Percentiles rank a stretch among this genome's conserved stretches.
phyloP scores from a whole-genome alignment of 164 flowering plant species.

The Magnolia changhungtana region DNA sequence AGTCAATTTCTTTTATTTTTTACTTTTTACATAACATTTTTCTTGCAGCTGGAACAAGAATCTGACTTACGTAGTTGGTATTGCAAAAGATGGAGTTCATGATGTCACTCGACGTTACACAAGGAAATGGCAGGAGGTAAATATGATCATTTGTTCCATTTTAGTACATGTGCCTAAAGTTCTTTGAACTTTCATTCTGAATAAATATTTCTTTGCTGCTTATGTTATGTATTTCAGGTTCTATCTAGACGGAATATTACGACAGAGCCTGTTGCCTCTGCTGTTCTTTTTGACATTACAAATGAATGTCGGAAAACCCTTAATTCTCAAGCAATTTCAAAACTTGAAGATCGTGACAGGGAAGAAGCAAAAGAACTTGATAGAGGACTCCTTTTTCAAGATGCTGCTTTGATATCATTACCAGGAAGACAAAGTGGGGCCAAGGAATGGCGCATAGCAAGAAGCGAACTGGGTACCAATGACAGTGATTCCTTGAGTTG shows the following conservation, averaged over 20 bases:
- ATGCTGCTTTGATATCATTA: conserved; percentile 51
- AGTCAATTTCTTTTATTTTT: conserved; percentile 3
- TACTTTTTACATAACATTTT: conserved; percentile 10
- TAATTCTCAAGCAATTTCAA: conserved; percentile 37
- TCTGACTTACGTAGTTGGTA: conserved; percentile 66
- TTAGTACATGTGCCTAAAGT: not conserved
- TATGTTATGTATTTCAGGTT: conserved; percentile 45
- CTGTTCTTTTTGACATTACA: conserved; percentile 53
- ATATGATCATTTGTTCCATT: not conserved
- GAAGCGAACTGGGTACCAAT: conserved; percentile 65
- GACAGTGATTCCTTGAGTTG: conserved; percentile 51
- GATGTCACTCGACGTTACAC: conserved; percentile 98
- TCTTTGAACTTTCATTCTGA: not conserved
- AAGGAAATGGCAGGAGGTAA: conserved; percentile 95
- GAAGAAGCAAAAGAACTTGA: conserved; percentile 60
- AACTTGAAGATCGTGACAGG: conserved; percentile 59
- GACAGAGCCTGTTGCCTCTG: conserved; percentile 48
- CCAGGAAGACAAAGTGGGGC: conserved; percentile 96
- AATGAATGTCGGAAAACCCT: conserved; percentile 52
- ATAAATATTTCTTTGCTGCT: not conserved
- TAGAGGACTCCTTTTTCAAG: conserved; percentile 37
- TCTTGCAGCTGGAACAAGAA: conserved; percentile 74
- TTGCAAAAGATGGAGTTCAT: conserved; percentile 81
- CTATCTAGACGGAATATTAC: conserved; percentile 60
- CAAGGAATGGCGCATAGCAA: conserved; percentile 81